Evolutionary conservation across 441 rosid genomes (phyloP).

Genomic region (Hura crepitans): DNA sequence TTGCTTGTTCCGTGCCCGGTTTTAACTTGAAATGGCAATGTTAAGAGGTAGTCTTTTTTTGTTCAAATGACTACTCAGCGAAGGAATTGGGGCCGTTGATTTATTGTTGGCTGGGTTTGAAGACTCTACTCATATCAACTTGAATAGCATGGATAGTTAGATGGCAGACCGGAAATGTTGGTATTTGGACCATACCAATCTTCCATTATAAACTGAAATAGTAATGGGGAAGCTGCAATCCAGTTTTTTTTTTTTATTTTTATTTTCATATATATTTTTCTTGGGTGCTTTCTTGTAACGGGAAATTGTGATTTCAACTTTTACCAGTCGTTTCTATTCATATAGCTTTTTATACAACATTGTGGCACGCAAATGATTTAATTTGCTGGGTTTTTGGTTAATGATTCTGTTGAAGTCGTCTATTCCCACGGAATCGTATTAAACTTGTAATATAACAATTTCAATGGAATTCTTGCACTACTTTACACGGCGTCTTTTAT

Average conservation of each 20-base stretch:
- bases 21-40: slow-evolving; percentile 23
- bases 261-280: neutral
- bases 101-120: slow-evolving; percentile 18
- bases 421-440: too few relatives aligned
- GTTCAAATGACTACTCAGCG: slow-evolving; percentile 27
- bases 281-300: neutral
- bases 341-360: too few relatives aligned
- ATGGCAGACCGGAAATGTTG: slow-evolving; percentile 16
- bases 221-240: neutral
- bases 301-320: slow-evolving; percentile 1
- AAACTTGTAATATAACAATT: too few relatives aligned
- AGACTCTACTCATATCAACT: slow-evolving; percentile 17
- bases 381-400: too few relatives aligned
- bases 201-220: slow-evolving; percentile 1
- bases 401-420: too few relatives aligned
- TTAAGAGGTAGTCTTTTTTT: slow-evolving; percentile 28
- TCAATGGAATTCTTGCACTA: too few relatives aligned
- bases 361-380: too few relatives aligned
- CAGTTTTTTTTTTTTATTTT: neutral
- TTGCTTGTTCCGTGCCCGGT: slow-evolving; percentile 37
- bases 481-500: too few relatives aligned
- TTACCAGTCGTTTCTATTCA: neutral
- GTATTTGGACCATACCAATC: slow-evolving; percentile 17
- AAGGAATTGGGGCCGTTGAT: slow-evolving; percentile 19
- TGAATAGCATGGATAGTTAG: slow-evolving; percentile 19